Base-by-base conservation (phyloP, 2,329 filamentous ascomycete genomes). In the Epichloe typhina region DNA sequence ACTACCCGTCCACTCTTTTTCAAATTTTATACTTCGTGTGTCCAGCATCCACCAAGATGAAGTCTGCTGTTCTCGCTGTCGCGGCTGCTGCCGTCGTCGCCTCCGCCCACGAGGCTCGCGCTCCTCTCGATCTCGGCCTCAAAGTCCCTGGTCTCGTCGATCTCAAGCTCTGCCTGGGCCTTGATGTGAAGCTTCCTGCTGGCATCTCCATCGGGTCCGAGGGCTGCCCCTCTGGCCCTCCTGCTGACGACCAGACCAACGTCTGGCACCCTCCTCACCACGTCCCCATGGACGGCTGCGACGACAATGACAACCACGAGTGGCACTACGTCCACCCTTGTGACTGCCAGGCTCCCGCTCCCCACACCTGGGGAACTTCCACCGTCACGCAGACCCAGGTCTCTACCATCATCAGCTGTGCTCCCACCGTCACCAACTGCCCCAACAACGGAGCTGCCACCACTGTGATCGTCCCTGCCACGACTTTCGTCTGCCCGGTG, bases 401-500 rank as follows among this genome's bases (percentile, higher is more conserved):
- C 47, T 62, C 62, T 50, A 73, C 70, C 49, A 56, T 73, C 57
- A 62, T 63, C 56, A 64, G 61, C 62, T 72, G 69, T 60, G 55
- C 61, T 17, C 58, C 65, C 42, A 57, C 61, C 41, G 64, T 67
- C 17, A 56, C 58, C 52, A 49, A 62, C 58, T 73, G 70, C 65
- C 68, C 69, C n/a, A 66, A 57, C 47, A 57, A 62, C 44, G 51
- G 63, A 1, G 35, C 33, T 12, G 46, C 21, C 64, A 66, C 64
- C 50, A 72, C 69, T 46, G 62, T 69, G 49, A 62, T 61, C 53
- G 59, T 69, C 51, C 60, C 68, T 38, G 62, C 66, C 52, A 66
- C 65, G 54, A 71, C 69, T 53, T 72, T 70, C 53, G 62, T 74
- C 58, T 73, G 69, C 66, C 70, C 71, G 21, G 66, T 72, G 7